Base-by-base conservation (phyloP, 2,329 filamentous ascomycete genomes). In the Coniochaeta ligniaria region DNA sequence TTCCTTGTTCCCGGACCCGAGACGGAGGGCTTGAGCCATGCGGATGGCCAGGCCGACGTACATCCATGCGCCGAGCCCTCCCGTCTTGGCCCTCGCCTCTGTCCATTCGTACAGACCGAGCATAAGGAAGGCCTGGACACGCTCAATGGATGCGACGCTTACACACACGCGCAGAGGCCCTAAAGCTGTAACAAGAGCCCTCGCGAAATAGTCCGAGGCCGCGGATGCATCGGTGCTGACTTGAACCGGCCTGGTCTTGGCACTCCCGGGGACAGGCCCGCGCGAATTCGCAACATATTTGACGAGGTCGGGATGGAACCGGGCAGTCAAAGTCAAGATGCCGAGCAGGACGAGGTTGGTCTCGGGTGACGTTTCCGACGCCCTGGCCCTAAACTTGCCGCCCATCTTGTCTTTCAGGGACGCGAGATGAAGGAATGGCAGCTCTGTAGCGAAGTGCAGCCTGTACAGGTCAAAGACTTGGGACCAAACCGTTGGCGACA, bases 31-130 rank as follows among this genome's bases (percentile, higher is more conserved):
- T 61, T 87, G 85, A 2, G 87, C 86, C 73, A 86, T 82, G 35
- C 84, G 79, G 54, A 87, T 83, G 5, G 87, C 87, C 8, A 85
- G 75, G 14, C 86, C 86, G 33, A 91, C 78, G 62, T 84, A 84
- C 69, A 88, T 80, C 83, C 87, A 91, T 16, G 87, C 86, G 45
- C 81, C 82, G 22, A 82, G 72, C 1, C 86, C 87, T 63, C 76
- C 78, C 1, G 71, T 68, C 57, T 74, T 74, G 5, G 74, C 74
- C 6, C 80, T 76, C 9, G 81, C 80, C 69, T 87, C 86, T 12
- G 84, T 85, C 87, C 88, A 91, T 64, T 91, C 87, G 63, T 91
- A 89, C 12, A 90, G 75, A 1, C 83, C 85, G 8, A 92, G 77
- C 87, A 91, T 90, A 11, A 91, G 76, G 54, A 86, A 80, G 0